phyloP scores from a whole-genome alignment of 441 rosid genomes.

The Euphorbia celastroides region DNA sequence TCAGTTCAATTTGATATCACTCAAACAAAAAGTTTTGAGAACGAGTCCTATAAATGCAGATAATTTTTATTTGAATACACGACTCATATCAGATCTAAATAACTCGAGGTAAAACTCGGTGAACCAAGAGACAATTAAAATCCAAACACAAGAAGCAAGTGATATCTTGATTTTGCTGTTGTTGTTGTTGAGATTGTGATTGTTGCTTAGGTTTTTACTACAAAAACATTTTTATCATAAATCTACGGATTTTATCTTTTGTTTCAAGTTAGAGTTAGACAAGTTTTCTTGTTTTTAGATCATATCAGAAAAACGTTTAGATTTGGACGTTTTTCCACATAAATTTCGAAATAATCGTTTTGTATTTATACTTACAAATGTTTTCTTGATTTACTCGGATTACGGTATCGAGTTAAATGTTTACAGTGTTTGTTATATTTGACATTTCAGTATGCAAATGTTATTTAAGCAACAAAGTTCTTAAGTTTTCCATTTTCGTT shows the following conservation, averaged over 20 bases:
- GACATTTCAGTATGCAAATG: neutral
- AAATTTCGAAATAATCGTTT: neutral
- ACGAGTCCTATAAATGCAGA: no score
- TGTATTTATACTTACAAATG: neutral
- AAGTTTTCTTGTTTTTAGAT: neutral
- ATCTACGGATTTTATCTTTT: neutral
- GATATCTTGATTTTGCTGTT: neutral
- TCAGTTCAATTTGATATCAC: no score
- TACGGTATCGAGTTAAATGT: neutral
- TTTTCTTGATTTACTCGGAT: neutral
- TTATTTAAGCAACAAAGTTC: neutral
- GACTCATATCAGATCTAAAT: no score
- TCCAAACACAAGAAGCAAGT: neutral
- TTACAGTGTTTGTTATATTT: no score
- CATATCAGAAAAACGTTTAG: neutral
- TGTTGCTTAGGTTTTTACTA: constrained; percentile 15
- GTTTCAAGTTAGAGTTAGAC: neutral
- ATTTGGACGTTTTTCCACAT: neutral
- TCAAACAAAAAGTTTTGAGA: no score
- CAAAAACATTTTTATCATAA: neutral
- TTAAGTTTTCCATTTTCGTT: no score
- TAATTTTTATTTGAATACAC: no score
- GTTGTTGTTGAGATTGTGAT: constrained; percentile 2
- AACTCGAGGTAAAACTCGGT: no score
- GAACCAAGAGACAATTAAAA: no score